Evolutionary conservation across 108 stramenopile genomes (phyloP).

Genomic region (Cyclotella kingstonii): DNA sequence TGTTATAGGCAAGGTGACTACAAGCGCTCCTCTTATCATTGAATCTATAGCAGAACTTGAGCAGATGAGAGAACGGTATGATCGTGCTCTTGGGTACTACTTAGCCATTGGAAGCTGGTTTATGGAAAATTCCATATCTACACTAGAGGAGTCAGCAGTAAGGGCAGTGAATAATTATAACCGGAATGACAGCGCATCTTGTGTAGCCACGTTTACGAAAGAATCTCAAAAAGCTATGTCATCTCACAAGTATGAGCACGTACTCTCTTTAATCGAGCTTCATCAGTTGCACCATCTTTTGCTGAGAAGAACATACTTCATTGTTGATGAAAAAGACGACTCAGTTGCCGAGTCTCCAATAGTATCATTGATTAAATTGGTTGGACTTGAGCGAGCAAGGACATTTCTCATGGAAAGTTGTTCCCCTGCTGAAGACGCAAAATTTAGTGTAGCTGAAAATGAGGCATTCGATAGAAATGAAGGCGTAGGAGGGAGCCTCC

Average conservation of each 20-base stretch:
- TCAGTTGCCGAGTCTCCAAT: constrained; percentile 41
- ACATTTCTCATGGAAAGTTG: constrained; percentile 75
- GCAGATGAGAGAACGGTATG: constrained; percentile 67
- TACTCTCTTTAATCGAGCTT: constrained; percentile 62
- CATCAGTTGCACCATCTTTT: constrained; percentile 61
- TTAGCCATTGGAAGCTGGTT: constrained; percentile 57
- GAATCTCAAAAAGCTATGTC: neutral
- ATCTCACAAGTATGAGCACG: constrained; percentile 44
- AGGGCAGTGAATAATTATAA: constrained; percentile 30
- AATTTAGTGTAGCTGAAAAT: neutral
- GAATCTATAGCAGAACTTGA: constrained; percentile 68
- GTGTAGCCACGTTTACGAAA: constrained; percentile 1
- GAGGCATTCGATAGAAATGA: constrained; percentile 20
- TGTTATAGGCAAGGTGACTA: constrained; percentile 6
- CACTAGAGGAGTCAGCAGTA: constrained; percentile 51
- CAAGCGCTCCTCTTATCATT: constrained; percentile 29
- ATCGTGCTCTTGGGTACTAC: constrained; percentile 59
- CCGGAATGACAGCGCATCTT: neutral
- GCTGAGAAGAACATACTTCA: constrained; percentile 52
- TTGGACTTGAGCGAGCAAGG: constrained; percentile 58
- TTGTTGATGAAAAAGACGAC: constrained; percentile 10
- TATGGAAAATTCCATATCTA: constrained; percentile 25
- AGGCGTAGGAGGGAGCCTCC: constrained; percentile 41
- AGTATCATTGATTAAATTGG: constrained; percentile 61
- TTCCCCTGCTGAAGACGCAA: constrained; percentile 34